Base-by-base conservation (phyloP, 176 grass and related monocot species). In the Oryza rufipogon region DNA sequence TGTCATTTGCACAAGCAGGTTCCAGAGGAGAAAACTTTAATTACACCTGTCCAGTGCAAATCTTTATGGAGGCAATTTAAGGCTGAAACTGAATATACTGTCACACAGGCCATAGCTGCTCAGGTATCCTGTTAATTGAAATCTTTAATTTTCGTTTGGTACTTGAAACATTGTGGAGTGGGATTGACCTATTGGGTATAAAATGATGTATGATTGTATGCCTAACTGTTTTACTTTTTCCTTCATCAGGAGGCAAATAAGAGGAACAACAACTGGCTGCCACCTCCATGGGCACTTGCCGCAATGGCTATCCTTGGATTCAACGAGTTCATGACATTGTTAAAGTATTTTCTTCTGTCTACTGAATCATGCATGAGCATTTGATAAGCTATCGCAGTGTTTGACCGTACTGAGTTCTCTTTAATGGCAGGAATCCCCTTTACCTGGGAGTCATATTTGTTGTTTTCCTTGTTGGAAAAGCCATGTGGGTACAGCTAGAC, bases 251-350 rank as follows among this genome's bases (percentile, higher is more conserved):
- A 99, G 89, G 96, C 96, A 83, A 88, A 99, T 73, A 99, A 96
- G 86, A 91, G 87, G 69, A 99, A 99, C 81, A 99, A 99, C 84
- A 99, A 92, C 85, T 91, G 91, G 93, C 34, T 99, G 46, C 96
- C 96, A 69, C 96, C 93, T 91, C 96, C 96, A 73, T 99, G 96
- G 96, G 96, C 96, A 42, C 92, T 99, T 70, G 96, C 87, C 48
- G 96, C 96, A 69, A 96, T 99, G 80, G 74, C 80, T 54, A 70
- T 99, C 26, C 90, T 99, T 83, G 96, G 96, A 56, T 99, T 99
- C 88, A 99, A 99, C 12, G 97, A 99, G 83, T 94, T 99, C 49
- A 99, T 99, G 97, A 90, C 91, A 69, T 89, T 99, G 76, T 76
- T 99, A 84, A 96, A 90, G 97, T 99, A 87, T 85, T 64, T 68